Base-by-base conservation (phyloP, 257 asterid genomes). In the Gardenia jasminoides region DNA sequence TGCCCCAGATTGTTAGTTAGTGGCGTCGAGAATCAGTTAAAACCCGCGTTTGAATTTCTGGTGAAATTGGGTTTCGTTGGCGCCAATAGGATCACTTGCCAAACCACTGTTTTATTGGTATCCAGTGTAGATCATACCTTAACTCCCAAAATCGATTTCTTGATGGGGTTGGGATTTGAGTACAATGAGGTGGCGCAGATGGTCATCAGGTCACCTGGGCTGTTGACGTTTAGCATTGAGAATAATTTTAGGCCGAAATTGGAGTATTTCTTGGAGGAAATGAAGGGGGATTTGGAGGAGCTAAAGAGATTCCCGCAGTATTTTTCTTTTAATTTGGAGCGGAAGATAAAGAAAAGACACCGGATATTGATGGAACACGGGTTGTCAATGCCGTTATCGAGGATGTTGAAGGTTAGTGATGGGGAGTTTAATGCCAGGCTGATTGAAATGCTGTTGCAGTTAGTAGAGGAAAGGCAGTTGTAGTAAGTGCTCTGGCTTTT, bases 271-370 rank as follows among this genome's bases (percentile, higher is more conserved):
- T 19, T 88, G 74, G 74, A 88, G 78, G 97, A 91, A 31, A 91
- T 94, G 98, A 80, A 87, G 39, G 96, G 97, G 78, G 78, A 88
- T 76, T 79, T 95, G 84, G 86, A 79, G 79, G 97, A 95, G 43
- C 61, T 95, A 33, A 93, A 88, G 97, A 88, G 80, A 86, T 94
- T 94, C 66, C 99, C 98, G 2, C 99, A 94, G 82, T 94, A 89
- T 73, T 93, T 91, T 71, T 89, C 96, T 10, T 93, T 87, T 72
- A 94, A 94, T 81, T 88, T 94, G 90, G 96, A 94, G 86, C 83
- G 90, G 84, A 94, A 91, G 86, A 92, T 94, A 44, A 92, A 80
- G 83, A 93, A 89, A 6, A 79, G 99, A 44, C 94, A 90, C 79
- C 75, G 82, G 88, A 87, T 84, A 72, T 83, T 94, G 83, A 43